Percentiles rank a stretch among this genome's conserved stretches.
Conservation (phyloP, 1,284 basidiomycete genomes). For the Tilletia caries region DNA sequence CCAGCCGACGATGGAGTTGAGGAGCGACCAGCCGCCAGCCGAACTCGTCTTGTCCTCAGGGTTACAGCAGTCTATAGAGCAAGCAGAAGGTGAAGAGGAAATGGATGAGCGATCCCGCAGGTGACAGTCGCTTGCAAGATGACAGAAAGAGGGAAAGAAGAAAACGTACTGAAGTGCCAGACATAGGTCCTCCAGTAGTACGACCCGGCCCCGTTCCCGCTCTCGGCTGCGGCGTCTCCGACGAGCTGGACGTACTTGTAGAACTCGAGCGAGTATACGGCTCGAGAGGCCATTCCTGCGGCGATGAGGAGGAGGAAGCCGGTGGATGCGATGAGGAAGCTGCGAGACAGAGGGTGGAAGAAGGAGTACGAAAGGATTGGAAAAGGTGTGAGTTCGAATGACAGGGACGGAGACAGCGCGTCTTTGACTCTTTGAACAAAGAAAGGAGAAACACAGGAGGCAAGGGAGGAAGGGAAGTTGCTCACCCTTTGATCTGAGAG, state of each 20-base stretch:
- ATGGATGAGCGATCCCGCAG: conserved; percentile 86
- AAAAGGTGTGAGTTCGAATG: too few species aligned
- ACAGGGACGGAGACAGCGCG: too few species aligned
- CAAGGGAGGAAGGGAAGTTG: too few species aligned
- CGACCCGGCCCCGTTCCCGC: conserved; percentile 39
- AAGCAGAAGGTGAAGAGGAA: conserved; percentile 73
- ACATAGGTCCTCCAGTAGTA: conserved; percentile 43
- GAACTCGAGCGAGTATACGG: conserved; percentile 47
- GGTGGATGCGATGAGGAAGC: conserved; percentile 44
- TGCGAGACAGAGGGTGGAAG: background rate
- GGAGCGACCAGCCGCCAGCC: conserved; percentile 43
- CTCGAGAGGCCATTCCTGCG: conserved; percentile 43
- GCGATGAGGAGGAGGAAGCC: conserved; percentile 46
- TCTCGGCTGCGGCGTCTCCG: conserved; percentile 44
- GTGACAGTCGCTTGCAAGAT: conserved; percentile 84
- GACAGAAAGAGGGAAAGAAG: background rate
- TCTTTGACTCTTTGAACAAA: too few species aligned
- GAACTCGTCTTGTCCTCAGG: conserved; percentile 60
- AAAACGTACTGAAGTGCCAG: conserved; percentile 10
- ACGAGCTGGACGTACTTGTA: conserved; percentile 42
- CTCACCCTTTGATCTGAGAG: conserved; percentile 29
- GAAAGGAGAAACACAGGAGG: too few species aligned
- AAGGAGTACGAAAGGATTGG: background rate
- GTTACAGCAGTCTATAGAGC: conserved; percentile 72
- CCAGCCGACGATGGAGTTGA: conserved; percentile 49